A percentile compares a stretch with the other conserved stretches of the same genome.
These are phyloP conservation scores for Amorphotheca resinae DNA, from an alignment of 495 filamentous ascomycete genomes.

Conservation along the genomic window DNA sequence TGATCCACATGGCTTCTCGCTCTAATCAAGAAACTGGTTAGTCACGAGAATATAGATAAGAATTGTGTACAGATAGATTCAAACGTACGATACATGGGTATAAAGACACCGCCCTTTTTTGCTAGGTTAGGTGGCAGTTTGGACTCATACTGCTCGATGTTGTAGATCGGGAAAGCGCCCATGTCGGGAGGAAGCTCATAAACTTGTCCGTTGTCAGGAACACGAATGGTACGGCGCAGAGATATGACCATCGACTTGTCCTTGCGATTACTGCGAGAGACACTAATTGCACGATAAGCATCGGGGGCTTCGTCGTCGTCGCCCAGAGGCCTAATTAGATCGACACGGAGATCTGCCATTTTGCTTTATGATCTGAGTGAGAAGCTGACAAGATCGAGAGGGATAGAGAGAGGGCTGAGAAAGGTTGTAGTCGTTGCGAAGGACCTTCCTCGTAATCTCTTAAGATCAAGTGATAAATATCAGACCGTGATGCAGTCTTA, in stretches of 20 bases:
- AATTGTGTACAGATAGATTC: neutral
- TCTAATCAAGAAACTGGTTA: conserved; percentile 6
- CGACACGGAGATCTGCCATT: neutral
- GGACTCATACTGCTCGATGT: conserved; percentile 20
- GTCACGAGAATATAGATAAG: neutral
- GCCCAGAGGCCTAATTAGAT: neutral
- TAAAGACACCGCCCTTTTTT: conserved; percentile 31
- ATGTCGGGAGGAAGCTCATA: conserved; percentile 14
- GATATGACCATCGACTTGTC: conserved; percentile 8
- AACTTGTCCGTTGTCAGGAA: conserved; percentile 28
- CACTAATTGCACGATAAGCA: neutral
- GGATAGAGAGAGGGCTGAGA: too few relatives aligned
- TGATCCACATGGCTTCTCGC: conserved; percentile 37
- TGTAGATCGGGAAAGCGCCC: conserved; percentile 31
- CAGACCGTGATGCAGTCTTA: too few relatives aligned
- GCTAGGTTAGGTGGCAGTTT: conserved; percentile 24
- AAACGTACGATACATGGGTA: conserved; percentile 27
- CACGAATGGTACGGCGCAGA: conserved; percentile 32
- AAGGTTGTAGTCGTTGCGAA: too few relatives aligned
- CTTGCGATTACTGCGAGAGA: neutral
- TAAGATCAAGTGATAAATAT: too few relatives aligned
- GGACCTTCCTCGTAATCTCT: too few relatives aligned
- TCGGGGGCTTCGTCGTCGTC: neutral
- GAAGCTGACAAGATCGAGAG: too few relatives aligned
- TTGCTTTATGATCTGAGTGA: too few relatives aligned